Percentiles rank a stretch among this genome's conserved stretches.
phyloP scores from a whole-genome alignment of 2,329 filamentous ascomycete genomes.

The Waltergamsia citrina region DNA sequence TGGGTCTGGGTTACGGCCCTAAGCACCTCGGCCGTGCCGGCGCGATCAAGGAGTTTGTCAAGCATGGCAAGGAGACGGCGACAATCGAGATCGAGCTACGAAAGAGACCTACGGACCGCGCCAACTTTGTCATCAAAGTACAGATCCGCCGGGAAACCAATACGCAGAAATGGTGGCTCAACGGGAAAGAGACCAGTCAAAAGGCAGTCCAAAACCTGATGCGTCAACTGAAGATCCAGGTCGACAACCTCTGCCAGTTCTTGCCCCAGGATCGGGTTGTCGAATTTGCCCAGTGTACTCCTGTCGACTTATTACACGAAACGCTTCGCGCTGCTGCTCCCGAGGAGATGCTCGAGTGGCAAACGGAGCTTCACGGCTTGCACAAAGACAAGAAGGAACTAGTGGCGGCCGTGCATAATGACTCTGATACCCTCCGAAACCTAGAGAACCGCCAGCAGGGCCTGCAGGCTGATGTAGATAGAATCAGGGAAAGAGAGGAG shows the following conservation, averaged over 20 bases:
- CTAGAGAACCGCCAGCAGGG: slow-evolving; percentile 65
- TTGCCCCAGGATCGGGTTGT: slow-evolving; percentile 92
- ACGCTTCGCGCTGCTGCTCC: slow-evolving; percentile 85
- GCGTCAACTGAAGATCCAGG: slow-evolving; percentile 73
- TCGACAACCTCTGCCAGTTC: slow-evolving; percentile 97
- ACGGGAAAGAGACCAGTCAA: slow-evolving; percentile 53
- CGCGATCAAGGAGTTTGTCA: slow-evolving; percentile 82
- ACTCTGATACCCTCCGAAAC: slow-evolving; percentile 53
- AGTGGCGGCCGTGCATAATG: slow-evolving; percentile 45
- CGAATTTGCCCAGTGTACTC: slow-evolving; percentile 79
- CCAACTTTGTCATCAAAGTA: slow-evolving; percentile 67
- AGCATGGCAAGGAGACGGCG: slow-evolving; percentile 71
- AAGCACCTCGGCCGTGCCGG: slow-evolving; percentile 79
- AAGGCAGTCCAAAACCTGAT: slow-evolving; percentile 61
- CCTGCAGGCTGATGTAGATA: slow-evolving; percentile 74
- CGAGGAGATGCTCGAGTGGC: slow-evolving; percentile 69
- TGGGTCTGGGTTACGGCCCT: slow-evolving; percentile 79
- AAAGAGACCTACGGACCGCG: slow-evolving; percentile 43
- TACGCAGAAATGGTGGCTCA: slow-evolving; percentile 67
- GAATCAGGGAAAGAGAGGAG: slow-evolving; percentile 64
- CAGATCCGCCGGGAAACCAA: slow-evolving; percentile 77
- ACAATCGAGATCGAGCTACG: slow-evolving; percentile 87
- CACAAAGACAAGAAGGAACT: slow-evolving; percentile 58
- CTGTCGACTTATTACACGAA: slow-evolving; percentile 72
- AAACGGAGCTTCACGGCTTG: slow-evolving; percentile 62